Conservation (phyloP, 2,329 filamentous ascomycete species). For the Ciborinia camelliae region DNA sequence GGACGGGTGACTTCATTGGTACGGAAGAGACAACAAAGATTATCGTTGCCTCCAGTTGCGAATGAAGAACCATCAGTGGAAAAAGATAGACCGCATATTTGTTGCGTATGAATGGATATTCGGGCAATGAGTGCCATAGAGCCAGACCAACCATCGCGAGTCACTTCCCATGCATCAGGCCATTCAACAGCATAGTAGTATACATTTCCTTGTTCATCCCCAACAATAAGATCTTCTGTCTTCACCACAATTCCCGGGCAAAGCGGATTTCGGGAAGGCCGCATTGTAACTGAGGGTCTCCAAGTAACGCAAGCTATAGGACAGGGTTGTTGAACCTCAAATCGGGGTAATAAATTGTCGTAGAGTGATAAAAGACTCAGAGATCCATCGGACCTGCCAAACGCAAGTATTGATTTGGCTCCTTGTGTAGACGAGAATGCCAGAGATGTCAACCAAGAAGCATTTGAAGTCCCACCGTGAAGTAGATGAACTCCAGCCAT, state of each 20-base stretch:
- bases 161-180: slow-evolving; percentile 62
- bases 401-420: slow-evolving; percentile 75
- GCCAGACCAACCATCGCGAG: slow-evolving; percentile 68
- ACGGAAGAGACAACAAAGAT: slow-evolving; percentile 79
- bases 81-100: slow-evolving; percentile 93
- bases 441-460: slow-evolving; percentile 72
- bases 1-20: slow-evolving; percentile 28
- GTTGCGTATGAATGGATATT: slow-evolving; percentile 77
- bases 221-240: slow-evolving; percentile 81
- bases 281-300: slow-evolving; percentile 59
- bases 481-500: slow-evolving; percentile 59
- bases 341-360: slow-evolving; percentile 64
- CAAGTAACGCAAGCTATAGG: slow-evolving; percentile 79
- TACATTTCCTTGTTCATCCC: slow-evolving; percentile 77
- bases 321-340: slow-evolving; percentile 68
- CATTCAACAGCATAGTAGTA: slow-evolving; percentile 92
- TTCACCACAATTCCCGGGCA: slow-evolving; percentile 49
- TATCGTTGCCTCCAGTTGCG: slow-evolving; percentile 90
- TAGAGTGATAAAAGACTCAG: slow-evolving; percentile 75
- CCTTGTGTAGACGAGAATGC: slow-evolving; percentile 82
- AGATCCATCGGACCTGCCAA: slow-evolving; percentile 74
- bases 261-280: slow-evolving; percentile 50
- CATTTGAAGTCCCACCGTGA: slow-evolving; percentile 47
- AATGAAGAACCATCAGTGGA: slow-evolving; percentile 72
- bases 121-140: slow-evolving; percentile 73